Conservation (phyloP, 805 yeast species). For the Cyberlindnera mississippiensis region DNA sequence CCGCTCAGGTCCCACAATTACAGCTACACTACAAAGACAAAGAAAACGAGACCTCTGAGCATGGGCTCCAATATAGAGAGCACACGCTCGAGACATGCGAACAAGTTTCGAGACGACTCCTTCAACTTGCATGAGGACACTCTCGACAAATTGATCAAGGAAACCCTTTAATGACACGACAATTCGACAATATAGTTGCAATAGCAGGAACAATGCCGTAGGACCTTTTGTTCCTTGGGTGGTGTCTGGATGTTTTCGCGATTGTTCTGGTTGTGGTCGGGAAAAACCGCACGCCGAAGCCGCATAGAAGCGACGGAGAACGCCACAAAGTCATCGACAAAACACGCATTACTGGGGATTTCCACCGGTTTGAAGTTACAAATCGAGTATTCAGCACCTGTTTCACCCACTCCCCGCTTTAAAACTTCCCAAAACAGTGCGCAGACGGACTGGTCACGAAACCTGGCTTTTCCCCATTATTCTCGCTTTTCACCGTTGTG, state of each 20-base stretch:
- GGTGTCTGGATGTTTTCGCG: slow-evolving; percentile 8
- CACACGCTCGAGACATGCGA: slow-evolving; percentile 1
- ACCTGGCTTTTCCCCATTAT: neutral
- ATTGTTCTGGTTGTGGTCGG: neutral
- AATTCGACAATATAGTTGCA: no score
- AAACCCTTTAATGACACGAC: slow-evolving; percentile 8
- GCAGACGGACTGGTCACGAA: neutral
- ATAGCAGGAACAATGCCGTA: no score
- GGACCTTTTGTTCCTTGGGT: no score
- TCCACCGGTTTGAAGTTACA: neutral
- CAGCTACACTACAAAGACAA: neutral
- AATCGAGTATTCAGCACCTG: no score
- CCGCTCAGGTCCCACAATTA: slow-evolving; percentile 1
- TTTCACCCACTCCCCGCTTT: neutral
- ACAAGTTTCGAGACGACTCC: neutral
- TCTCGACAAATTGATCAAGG: slow-evolving; percentile 14
- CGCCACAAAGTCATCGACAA: slow-evolving; percentile 3
- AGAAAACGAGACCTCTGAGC: slow-evolving; percentile 8
- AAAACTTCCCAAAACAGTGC: neutral
- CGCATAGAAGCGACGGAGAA: neutral
- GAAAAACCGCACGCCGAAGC: slow-evolving; percentile 6
- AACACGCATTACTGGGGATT: neutral
- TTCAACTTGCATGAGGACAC: slow-evolving; percentile 14
- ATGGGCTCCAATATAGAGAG: slow-evolving; percentile 2
- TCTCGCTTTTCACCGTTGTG: slow-evolving; percentile 6